Base-by-base conservation (phyloP, 31 red algal species). In the Porphyra umbilicalis region DNA sequence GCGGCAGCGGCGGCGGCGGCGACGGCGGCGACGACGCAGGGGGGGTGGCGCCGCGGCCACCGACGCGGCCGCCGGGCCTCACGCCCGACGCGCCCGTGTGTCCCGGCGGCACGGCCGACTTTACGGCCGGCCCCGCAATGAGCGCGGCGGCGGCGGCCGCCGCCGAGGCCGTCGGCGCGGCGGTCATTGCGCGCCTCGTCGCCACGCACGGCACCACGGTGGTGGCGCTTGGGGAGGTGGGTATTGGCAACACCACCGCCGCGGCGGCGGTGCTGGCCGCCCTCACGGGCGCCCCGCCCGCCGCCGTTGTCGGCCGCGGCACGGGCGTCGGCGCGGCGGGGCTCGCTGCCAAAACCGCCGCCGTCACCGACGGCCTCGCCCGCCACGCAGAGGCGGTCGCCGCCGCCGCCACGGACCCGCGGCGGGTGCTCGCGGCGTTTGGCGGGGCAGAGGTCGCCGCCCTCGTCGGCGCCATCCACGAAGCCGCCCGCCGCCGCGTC, bases 231-330 rank as follows among this genome's bases (percentile, higher is more conserved):
- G 80, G 80, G 16, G 80, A 82, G 80, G 67, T 82, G 80, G 80
- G 80, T n/a, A 82, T 82, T 82, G 80, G 36, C 80, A 82, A 82
- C 80, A 82, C 80, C 34, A 40, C 80, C 34, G 14, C 80, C 34
- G 80, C 80, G 80, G 16, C 80, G 80, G 35, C 39, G 37, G 34
- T 82, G 34, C 39, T 35, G 10, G 36, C 35, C 18, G 34, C 34
- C 25, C 39, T 82, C 6, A 44, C 36, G 18, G 80, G 34, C 10
- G 15, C 9, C 0, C 15, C 80, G 30, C 34, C 39, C 36, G 18
- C 36, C 67, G 68, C 38, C 4, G 10, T 82, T 8, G 80, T 82
- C 14, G 80, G 80, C 10, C 80, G 80, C 18, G 80, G 80, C 10
- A 82, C 80, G 39, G 80, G 80, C 15, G 39, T 82, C 18, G 80